These are phyloP conservation scores for Arctostaphylos glauca DNA, from an alignment of 148 eudicot species.

Conservation along the genomic window DNA sequence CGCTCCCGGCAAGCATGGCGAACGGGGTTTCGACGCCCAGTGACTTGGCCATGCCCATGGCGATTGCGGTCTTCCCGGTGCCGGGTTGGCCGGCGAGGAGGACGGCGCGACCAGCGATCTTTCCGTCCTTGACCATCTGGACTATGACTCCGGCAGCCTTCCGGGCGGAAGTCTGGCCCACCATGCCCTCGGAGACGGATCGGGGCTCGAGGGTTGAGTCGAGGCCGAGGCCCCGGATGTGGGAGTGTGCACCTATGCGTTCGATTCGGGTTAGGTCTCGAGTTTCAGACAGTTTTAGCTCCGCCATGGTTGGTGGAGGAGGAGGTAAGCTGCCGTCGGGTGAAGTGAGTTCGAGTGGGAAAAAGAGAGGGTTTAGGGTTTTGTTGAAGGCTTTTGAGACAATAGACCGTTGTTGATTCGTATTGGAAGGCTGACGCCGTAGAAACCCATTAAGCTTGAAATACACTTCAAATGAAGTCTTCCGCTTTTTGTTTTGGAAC, in stretches of 20 bases:
- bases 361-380: too few species aligned
- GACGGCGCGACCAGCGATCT: constrained; percentile 92
- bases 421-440: too few species aligned
- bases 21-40: constrained; percentile 82
- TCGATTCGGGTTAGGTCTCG: constrained; percentile 89
- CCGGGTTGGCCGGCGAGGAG: constrained; percentile 96
- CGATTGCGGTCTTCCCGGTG: constrained; percentile 95
- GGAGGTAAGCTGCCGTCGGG: not conserved
- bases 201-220: constrained; percentile 89
- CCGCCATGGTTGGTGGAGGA: constrained; percentile 47
- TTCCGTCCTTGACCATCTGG: constrained; percentile 85
- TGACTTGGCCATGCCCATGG: constrained; percentile 95
- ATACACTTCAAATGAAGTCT: too few species aligned
- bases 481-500: too few species aligned
- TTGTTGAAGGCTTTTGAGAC: too few species aligned
- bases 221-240: constrained; percentile 90
- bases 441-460: too few species aligned
- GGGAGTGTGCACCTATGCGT: constrained; percentile 96
- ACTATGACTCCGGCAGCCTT: constrained; percentile 96
- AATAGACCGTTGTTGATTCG: too few species aligned
- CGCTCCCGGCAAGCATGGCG: constrained; percentile 84
- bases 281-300: constrained; percentile 71
- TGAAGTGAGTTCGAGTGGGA: not conserved
- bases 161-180: constrained; percentile 79
- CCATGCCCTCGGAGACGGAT: constrained; percentile 79